Evolutionary conservation across 768 basidiomycete species (phyloP).

Genomic region (Boletus vermiculosoides): DNA sequence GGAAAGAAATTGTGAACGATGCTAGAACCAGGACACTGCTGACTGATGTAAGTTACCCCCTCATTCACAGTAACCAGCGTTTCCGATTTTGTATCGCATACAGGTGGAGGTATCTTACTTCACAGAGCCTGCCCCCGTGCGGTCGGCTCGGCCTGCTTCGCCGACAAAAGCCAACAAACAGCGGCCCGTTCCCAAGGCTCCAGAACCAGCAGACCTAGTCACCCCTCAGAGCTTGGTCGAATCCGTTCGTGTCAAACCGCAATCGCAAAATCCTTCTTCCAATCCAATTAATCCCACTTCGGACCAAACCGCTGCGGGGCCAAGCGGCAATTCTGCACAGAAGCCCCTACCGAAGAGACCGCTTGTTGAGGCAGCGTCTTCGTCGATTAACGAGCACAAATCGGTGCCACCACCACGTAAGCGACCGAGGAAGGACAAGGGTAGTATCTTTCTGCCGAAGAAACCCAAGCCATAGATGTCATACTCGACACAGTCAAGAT

Average conservation of each 20-base stretch:
- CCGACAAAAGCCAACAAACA: slow-evolving; percentile 25
- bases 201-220: slow-evolving; percentile 35
- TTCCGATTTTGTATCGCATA: background rate
- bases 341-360: slow-evolving; percentile 23
- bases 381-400: slow-evolving; percentile 19
- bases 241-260: slow-evolving; percentile 28
- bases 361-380: slow-evolving; percentile 15
- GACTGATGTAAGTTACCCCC: slow-evolving; percentile 48
- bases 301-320: background rate
- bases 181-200: slow-evolving; percentile 14
- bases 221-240: slow-evolving; percentile 40
- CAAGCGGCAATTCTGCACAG: slow-evolving; percentile 10
- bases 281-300: background rate
- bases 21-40: slow-evolving; percentile 65
- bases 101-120: slow-evolving; percentile 42
- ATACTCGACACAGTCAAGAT: background rate
- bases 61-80: background rate
- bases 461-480: slow-evolving; percentile 37
- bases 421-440: slow-evolving; percentile 35
- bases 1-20: slow-evolving; percentile 76
- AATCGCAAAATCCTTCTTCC: slow-evolving; percentile 11
- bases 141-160: slow-evolving; percentile 16
- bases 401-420: slow-evolving; percentile 31
- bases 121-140: slow-evolving; percentile 24
- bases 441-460: slow-evolving; percentile 62